phyloP scores from a whole-genome alignment of 495 filamentous ascomycete genomes.

The Margaritispora aquatica region DNA sequence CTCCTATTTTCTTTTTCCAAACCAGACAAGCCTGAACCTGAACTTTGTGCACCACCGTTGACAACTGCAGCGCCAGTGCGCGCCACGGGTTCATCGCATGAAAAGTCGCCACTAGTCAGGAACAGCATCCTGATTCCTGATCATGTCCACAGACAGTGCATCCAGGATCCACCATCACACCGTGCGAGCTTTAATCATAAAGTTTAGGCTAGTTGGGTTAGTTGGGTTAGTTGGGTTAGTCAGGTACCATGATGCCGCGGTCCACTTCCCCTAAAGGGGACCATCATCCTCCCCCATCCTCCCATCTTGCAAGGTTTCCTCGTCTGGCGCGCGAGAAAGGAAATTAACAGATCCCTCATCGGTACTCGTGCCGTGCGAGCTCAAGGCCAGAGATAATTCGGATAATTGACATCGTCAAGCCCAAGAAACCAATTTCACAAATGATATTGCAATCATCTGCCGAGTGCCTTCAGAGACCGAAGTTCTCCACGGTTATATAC shows the following conservation, averaged over 20 bases:
- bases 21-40: neutral
- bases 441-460: neutral
- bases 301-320: neutral
- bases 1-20: neutral
- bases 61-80: neutral
- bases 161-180: too few relatives aligned
- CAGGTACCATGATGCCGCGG: neutral
- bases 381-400: neutral
- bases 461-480: neutral
- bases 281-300: neutral
- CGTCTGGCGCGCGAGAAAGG: neutral
- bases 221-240: too few relatives aligned
- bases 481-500: neutral
- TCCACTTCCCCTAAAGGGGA: neutral
- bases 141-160: too few relatives aligned
- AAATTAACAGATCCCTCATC: neutral
- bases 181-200: neutral
- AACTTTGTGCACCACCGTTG: neutral
- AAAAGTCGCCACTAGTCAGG: neutral
- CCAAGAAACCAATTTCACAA: neutral
- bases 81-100: neutral
- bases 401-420: neutral
- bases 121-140: neutral
- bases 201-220: neutral
- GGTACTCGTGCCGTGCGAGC: neutral